Evolutionary conservation across 2,329 filamentous ascomycete genomes (phyloP).

Genomic region (Cercospora zeina): DNA sequence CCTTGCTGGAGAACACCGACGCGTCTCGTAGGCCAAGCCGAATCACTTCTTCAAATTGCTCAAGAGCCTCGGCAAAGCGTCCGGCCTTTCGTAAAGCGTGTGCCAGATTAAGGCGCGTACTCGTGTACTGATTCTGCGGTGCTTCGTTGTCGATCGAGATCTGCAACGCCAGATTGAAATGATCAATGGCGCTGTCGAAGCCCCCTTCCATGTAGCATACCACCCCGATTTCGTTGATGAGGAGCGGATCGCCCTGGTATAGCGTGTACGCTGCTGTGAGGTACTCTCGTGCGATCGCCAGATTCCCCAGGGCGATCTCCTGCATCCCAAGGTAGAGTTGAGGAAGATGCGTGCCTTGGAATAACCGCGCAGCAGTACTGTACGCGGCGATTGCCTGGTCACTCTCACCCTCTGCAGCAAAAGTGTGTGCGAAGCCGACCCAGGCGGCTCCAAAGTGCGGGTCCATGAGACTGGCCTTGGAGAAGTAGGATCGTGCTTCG

Average conservation of each 20-base stretch:
- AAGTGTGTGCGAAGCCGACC: conserved; percentile 98
- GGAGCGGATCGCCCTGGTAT: conserved; percentile 80
- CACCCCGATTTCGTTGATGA: conserved; percentile 93
- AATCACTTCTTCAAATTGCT: conserved; percentile 83
- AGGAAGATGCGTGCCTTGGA: conserved; percentile 94
- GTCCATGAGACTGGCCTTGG: conserved; percentile 96
- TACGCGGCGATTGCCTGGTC: conserved; percentile 98
- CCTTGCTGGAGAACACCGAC: conserved; percentile 77
- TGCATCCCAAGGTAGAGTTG: conserved; percentile 98
- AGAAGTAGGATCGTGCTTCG: conserved; percentile 93
- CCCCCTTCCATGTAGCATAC: conserved; percentile 92
- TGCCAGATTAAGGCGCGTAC: conserved; percentile 82
- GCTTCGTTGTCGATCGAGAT: conserved; percentile 74
- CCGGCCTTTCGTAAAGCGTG: conserved; percentile 78
- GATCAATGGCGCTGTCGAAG: conserved; percentile 69
- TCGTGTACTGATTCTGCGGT: conserved; percentile 76
- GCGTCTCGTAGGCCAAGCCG: conserved; percentile 74
- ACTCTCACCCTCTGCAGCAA: conserved; percentile 94
- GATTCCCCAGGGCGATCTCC: conserved; percentile 92
- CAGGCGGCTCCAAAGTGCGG: conserved; percentile 95
- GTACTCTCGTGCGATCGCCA: conserved; percentile 91
- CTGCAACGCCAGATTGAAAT: conserved; percentile 75
- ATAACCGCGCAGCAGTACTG: conserved; percentile 88
- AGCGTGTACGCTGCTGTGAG: conserved; percentile 82
- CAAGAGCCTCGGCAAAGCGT: conserved; percentile 68